Evolutionary conservation across 1,284 basidiomycete species (phyloP), one percentile per base, ranked within the genome.

Genomic region (Fomitiporia mediterranea): DNA sequence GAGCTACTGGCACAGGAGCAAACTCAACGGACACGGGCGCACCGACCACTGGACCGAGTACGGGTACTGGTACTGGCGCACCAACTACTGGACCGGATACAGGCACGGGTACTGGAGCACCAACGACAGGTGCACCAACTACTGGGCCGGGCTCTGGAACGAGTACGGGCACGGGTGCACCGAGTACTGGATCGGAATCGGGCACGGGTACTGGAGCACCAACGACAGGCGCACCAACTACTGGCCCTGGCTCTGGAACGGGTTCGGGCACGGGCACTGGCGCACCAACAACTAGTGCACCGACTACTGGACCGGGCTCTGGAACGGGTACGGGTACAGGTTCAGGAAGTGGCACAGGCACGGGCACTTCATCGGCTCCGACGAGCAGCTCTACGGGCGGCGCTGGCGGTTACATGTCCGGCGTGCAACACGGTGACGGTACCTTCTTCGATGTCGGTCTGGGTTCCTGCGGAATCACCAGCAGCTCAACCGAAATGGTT

Each of bases 391-490:
- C 21, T 3, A 43, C 44, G 3, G 53, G 53, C 13, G 23, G 34
- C 34, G 40, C 53, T 17, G 34, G 19, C 21, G 21, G 17, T 34
- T 57, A 48, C 35, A 21, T 39, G 6, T 27, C 51, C 37, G 51
- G 56, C 38, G n/a, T 19, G 3, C 43, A 57, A 23, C 25, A 25
- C 19, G 56, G 57, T 34, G 37, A 47, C 15, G 61, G 56, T 28
- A 64, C 63, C 6, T 61, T 54, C 49, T 76, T 72, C 61, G 62
- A 54, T 3, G 70, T 72, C 15, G 74, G 69, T 15, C 64, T 74
- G 35, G 76, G 76, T 19, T 75, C 76, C 1, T 78, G 76, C 60
- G 76, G 76, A 2, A 69, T 65, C 55, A 72, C 66, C 19, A 75
- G 74, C 59, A 72, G 65, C 9, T 66, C 65, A 56, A 44, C 58